Evolutionary conservation across 2,329 filamentous ascomycete genomes (phyloP).

Genomic region (Akanthomyces uredinophilus): DNA sequence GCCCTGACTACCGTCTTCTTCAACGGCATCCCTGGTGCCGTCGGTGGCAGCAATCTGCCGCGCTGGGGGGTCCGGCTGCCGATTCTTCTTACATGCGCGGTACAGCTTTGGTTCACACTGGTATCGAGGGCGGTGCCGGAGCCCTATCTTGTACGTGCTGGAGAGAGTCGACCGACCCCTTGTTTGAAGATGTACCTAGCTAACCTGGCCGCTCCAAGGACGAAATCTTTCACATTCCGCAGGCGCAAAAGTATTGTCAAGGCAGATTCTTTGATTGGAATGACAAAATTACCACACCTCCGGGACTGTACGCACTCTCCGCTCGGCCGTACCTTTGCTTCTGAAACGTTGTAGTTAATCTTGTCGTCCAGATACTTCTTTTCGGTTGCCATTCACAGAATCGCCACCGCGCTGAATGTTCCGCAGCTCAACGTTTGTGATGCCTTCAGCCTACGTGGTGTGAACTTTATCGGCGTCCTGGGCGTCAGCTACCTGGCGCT

Average conservation of each 20-base stretch:
- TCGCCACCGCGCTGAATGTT: background rate
- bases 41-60: conserved; percentile 12
- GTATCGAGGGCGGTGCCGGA: conserved; percentile 39
- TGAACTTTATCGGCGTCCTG: conserved; percentile 39
- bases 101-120: conserved; percentile 32
- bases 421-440: conserved; percentile 21
- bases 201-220: conserved; percentile 47
- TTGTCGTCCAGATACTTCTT: conserved; percentile 38
- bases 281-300: conserved; percentile 94
- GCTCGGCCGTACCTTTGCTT: conserved; percentile 15
- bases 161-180: background rate
- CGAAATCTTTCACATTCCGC: conserved; percentile 83
- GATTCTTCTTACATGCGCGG: conserved; percentile 10
- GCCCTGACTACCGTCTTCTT: conserved; percentile 12
- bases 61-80: conserved; percentile 14
- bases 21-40: conserved; percentile 8
- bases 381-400: conserved; percentile 24
- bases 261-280: conserved; percentile 78
- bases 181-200: conserved; percentile 1
- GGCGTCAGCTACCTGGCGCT: conserved; percentile 42
- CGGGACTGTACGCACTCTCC: conserved; percentile 62
- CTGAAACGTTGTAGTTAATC: background rate
- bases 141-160: conserved; percentile 47
- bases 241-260: conserved; percentile 81
- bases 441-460: conserved; percentile 37